Evolutionary conservation across 2,329 filamentous ascomycete genomes (phyloP).

Genomic region (Monilinia vaccinii-corymbosi): DNA sequence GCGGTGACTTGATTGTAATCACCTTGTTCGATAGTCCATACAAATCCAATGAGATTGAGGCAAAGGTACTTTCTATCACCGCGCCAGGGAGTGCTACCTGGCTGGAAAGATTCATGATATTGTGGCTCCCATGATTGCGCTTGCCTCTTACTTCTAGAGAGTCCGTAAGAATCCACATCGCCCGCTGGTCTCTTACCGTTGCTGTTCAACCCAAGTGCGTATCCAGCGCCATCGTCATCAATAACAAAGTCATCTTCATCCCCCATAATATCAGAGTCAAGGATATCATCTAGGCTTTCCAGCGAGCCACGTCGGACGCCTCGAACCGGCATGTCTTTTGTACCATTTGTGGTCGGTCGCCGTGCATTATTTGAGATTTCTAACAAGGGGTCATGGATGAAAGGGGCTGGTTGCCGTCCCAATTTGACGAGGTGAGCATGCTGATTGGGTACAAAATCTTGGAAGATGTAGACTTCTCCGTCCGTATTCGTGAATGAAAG

Average conservation of each 20-base stretch:
- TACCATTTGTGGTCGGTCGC: slow-evolving; percentile 45
- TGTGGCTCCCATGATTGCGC: slow-evolving; percentile 40
- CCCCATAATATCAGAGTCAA: slow-evolving; percentile 47
- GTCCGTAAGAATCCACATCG: slow-evolving; percentile 30
- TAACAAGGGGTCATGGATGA: slow-evolving; percentile 70
- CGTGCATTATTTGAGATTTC: slow-evolving; percentile 60
- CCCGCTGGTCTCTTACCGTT: slow-evolving; percentile 57
- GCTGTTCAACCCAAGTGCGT: slow-evolving; percentile 50
- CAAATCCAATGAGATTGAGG: slow-evolving; percentile 85
- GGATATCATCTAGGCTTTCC: slow-evolving; percentile 76
- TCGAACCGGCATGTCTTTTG: slow-evolving; percentile 40
- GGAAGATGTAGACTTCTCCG: slow-evolving; percentile 87
- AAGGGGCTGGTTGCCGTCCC: slow-evolving; percentile 65
- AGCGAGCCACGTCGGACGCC: slow-evolving; percentile 52
- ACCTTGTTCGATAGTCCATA: slow-evolving; percentile 96
- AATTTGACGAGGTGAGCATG: slow-evolving; percentile 48
- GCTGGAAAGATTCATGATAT: slow-evolving; percentile 80
- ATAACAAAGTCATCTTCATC: slow-evolving; percentile 73
- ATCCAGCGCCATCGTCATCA: slow-evolving; percentile 92
- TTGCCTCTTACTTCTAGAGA: slow-evolving; percentile 35
- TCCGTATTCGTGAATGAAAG: slow-evolving; percentile 87
- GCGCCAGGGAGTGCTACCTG: slow-evolving; percentile 90
- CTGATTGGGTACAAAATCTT: slow-evolving; percentile 55
- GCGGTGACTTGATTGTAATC: slow-evolving; percentile 89
- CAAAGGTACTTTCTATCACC: slow-evolving; percentile 91